These are phyloP conservation scores for Lavandula angustifolia DNA, from an alignment of 257 asterid genomes.

Conservation along the genomic window DNA sequence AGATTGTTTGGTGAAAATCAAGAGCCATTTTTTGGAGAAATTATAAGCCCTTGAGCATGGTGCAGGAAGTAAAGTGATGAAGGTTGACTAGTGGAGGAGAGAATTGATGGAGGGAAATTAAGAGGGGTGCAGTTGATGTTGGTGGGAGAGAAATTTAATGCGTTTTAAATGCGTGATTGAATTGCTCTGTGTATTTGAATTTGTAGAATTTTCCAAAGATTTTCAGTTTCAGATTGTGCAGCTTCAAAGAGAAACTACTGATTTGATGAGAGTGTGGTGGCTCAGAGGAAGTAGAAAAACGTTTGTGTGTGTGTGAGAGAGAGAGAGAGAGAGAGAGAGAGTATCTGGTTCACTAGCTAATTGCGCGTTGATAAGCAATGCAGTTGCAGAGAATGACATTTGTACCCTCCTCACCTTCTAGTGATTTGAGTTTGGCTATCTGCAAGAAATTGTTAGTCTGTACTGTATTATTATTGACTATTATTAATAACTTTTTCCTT, in stretches of 20 bases:
- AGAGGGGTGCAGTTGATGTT: conserved; percentile 46
- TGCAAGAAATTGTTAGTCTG: not conserved
- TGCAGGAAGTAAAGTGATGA: not conserved
- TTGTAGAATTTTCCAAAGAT: conserved; percentile 7
- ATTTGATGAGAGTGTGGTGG: conserved; percentile 20
- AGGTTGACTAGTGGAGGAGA: conserved; percentile 43
- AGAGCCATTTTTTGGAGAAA: conserved; percentile 32
- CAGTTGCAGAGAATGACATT: conserved; percentile 20
- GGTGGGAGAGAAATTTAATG: conserved; percentile 44
- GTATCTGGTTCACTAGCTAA: conserved; percentile 11
- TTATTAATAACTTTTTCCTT: not conserved
- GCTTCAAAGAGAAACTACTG: conserved; percentile 1
- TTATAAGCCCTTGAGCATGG: conserved; percentile 26
- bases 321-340: not conserved
- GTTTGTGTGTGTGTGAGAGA: conserved; percentile 12
- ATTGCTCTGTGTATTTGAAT: conserved; percentile 26
- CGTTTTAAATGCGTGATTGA: conserved; percentile 30
- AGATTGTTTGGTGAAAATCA: conserved; percentile 24
- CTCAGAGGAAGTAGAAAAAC: not conserved
- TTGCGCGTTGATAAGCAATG: conserved; percentile 13
- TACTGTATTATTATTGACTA: conserved; percentile 4
- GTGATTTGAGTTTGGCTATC: conserved; percentile 9
- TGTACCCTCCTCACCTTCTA: conserved; percentile 20
- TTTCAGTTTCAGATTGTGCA: conserved; percentile 1
- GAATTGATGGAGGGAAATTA: conserved; percentile 41